Evolutionary conservation across 495 filamentous ascomycete species (phyloP).

Genomic region (Penicillium simplicissimum): DNA sequence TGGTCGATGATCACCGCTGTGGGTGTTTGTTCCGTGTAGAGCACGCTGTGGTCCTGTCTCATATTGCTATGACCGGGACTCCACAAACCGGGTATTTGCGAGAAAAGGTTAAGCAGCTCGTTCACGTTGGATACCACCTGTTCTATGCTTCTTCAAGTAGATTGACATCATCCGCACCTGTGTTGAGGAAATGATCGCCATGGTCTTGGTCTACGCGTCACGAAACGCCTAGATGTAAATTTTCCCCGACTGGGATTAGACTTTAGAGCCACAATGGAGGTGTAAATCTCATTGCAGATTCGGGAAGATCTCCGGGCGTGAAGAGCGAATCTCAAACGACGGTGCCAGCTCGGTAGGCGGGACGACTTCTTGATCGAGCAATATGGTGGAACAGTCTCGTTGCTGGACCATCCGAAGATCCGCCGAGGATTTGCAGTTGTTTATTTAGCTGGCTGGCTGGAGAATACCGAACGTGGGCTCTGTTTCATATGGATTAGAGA

Average conservation of each 20-base stretch:
- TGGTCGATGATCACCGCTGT: neutral
- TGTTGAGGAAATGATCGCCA: constrained; percentile 5
- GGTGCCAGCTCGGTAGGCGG: constrained; percentile 12
- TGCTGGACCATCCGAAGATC: constrained; percentile 1
- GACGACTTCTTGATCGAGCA: constrained; percentile 10
- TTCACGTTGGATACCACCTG: neutral
- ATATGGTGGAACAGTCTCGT: constrained; percentile 12
- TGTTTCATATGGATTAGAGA: neutral
- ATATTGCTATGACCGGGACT: constrained; percentile 15
- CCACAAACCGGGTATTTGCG: constrained; percentile 16
- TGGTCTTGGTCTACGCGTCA: neutral
- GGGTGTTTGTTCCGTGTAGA: constrained; percentile 23
- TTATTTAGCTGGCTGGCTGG: neutral
- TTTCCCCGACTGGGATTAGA: constrained; percentile 23
- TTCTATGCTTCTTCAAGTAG: neutral
- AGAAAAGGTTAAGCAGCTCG: neutral
- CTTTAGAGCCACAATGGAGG: neutral
- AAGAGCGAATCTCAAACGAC: constrained; percentile 18
- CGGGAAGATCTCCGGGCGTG: constrained; percentile 20
- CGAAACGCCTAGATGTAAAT: neutral
- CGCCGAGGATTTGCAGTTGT: constrained; percentile 2
- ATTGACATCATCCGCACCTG: neutral
- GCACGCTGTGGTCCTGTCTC: constrained; percentile 27
- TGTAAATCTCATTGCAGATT: constrained; percentile 12
- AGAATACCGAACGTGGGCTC: neutral